Percentiles rank a stretch among this genome's conserved stretches.
Conservation (phyloP, 2,329 filamentous ascomycete genomes). For the Colletotrichum tabaci region DNA sequence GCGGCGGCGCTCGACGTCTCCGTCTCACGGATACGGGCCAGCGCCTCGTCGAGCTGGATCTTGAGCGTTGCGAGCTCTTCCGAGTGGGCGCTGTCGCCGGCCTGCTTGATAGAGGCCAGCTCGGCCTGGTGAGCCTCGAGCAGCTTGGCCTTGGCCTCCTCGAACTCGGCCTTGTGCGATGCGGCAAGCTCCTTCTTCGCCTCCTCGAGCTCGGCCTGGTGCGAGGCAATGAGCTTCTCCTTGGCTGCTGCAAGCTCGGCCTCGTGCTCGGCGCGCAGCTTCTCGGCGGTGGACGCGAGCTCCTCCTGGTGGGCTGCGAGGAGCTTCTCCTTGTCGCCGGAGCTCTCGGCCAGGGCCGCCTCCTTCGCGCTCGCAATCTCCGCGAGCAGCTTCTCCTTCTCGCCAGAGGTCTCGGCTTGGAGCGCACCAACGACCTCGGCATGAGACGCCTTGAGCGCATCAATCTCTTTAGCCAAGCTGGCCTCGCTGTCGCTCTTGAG, state of each 20-base stretch:
- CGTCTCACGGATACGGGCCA: conserved; percentile 52
- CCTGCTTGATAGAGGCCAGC: conserved; percentile 50
- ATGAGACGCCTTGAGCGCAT: conserved; percentile 61
- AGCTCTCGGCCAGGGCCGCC: conserved; percentile 58
- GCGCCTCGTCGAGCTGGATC: conserved; percentile 51
- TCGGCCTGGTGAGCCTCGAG: conserved; percentile 51
- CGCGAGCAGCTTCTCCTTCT: conserved; percentile 54
- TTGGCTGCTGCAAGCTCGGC: conserved; percentile 50
- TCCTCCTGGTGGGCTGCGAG: conserved; percentile 51
- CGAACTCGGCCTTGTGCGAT: conserved; percentile 55
- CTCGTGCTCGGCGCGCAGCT: conserved; percentile 50
- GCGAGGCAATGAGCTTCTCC: conserved; percentile 57
- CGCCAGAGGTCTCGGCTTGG: conserved; percentile 56
- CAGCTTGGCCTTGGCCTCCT: conserved; percentile 52
- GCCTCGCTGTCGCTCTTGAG: conserved; percentile 60
- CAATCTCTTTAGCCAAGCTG: conserved; percentile 57
- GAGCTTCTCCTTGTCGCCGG: conserved; percentile 55
- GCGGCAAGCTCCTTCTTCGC: conserved; percentile 55
- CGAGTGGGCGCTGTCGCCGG: conserved; percentile 52
- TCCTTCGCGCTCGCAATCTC: conserved; percentile 57
- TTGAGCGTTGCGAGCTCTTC: conserved; percentile 55
- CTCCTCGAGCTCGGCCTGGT: conserved; percentile 58
- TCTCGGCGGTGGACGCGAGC: conserved; percentile 50
- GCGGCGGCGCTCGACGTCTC: conserved; percentile 60
- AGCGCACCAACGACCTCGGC: conserved; percentile 59